Evolutionary conservation across 192 early-diverging fungal species (phyloP), one percentile per base, ranked within the genome.

Genomic region (Backusella mclennaniae): DNA sequence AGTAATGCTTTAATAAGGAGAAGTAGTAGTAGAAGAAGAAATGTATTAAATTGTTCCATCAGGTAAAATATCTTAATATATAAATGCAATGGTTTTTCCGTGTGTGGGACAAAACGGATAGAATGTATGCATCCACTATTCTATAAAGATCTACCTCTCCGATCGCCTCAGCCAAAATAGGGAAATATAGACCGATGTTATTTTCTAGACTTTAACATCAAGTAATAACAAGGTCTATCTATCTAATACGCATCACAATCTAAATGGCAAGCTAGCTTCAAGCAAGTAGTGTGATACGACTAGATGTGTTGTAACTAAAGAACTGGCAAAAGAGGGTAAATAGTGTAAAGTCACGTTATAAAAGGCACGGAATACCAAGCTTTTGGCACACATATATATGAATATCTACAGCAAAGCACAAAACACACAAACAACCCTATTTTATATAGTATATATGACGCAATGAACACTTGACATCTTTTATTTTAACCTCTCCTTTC

Each of bases 381-480:
- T 63, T 63, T 49, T 49, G 6, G 46, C 33, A 33, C 33, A 33
- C 33, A 33, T 33, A 33, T 3, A 33, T 33, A 3, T 33, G 33
- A 33, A 3, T 33, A 33, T 33, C 33, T 33, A 33, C 31, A 33
- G 31, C 31, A 31, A 31, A 31, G 31, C 31, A 31, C 31, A 31
- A 31, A 31, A 31, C 31, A 33, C 33, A 33, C 23, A 26, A 29
- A 63, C 11, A 63, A 63, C 23, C 23, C 23, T 53, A 63, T 23
- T 56, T 7, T 63, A 63, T 63, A 29, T 26, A 53, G 14, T 15
- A 59, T 59, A 59, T 26, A 26, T 63, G 56, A 63, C 56, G 56
- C 56, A 63, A 63, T 63, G 56, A 63, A 14, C 56, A 63, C 56
- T 63, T 63, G 56, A 63, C 56, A 44, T 21, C 21, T 75, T 44